phyloP scores from a whole-genome alignment of 257 asterid species.

The Oldenlandia corymbosa region DNA sequence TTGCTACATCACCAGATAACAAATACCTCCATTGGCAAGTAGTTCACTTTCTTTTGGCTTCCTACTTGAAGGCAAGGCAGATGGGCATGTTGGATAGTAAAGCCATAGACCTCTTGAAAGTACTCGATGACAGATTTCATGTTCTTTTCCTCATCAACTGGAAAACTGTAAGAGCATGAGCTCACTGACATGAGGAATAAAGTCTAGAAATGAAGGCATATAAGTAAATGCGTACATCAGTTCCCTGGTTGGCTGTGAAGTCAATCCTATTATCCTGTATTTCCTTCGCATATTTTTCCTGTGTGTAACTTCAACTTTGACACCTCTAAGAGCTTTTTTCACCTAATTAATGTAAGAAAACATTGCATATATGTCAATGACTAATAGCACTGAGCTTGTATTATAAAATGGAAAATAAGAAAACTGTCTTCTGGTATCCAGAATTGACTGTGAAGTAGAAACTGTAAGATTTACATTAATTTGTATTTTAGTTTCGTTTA shows the following conservation, averaged over 20 bases:
- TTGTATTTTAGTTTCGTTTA: no score
- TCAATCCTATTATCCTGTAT: slow-evolving; percentile 45
- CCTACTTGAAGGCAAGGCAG: slow-evolving; percentile 41
- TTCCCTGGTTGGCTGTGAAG: slow-evolving; percentile 52
- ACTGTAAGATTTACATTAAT: no score
- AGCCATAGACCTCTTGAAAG: slow-evolving; percentile 37
- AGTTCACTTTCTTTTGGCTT: slow-evolving; percentile 33
- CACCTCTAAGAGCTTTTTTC: slow-evolving; percentile 57
- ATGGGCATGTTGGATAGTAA: slow-evolving; percentile 33
- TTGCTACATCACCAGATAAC: not conserved
- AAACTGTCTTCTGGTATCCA: no score
- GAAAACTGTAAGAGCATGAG: slow-evolving; percentile 22
- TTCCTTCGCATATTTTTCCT: slow-evolving; percentile 50
- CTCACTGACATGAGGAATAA: not conserved
- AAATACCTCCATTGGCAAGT: slow-evolving; percentile 35
- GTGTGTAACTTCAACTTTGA: slow-evolving; percentile 60
- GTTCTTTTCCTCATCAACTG: slow-evolving; percentile 35
- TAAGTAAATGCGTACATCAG: slow-evolving; percentile 31
- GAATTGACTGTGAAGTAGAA: not conserved
- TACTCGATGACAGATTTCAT: slow-evolving; percentile 34
- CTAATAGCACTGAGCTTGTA: not conserved
- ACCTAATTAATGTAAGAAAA: slow-evolving; percentile 23
- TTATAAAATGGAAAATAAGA: no score
- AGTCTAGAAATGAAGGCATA: not conserved
- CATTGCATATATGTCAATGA: not conserved